phyloP scores from a whole-genome alignment of 2,329 filamentous ascomycete genomes.

The Diaporthe citrichinensis region DNA sequence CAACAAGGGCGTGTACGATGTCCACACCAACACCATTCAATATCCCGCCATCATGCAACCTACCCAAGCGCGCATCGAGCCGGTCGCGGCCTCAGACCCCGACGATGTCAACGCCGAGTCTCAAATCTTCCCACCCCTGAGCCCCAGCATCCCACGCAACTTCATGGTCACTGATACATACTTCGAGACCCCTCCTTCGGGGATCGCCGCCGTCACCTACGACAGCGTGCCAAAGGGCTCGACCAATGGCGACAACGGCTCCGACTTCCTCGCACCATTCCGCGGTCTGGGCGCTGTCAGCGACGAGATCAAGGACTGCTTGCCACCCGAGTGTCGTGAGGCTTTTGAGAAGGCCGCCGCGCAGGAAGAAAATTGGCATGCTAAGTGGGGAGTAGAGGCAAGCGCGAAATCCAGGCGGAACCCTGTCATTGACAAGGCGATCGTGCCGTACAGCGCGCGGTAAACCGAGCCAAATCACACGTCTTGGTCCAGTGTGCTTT shows the following conservation, averaged over 20 bases:
- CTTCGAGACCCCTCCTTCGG: conserved; percentile 65
- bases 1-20: conserved; percentile 86
- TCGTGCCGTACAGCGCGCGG: conserved; percentile 69
- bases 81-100: conserved; percentile 66
- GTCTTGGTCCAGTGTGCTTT: neutral
- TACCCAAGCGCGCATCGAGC: conserved; percentile 86
- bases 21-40: conserved; percentile 93
- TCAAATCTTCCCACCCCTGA: conserved; percentile 62
- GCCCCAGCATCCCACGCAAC: conserved; percentile 66
- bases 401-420: conserved; percentile 65
- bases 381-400: conserved; percentile 79
- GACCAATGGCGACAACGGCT: conserved; percentile 51
- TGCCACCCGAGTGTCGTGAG: conserved; percentile 78
- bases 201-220: conserved; percentile 62
- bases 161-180: conserved; percentile 69
- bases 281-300: conserved; percentile 75
- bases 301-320: conserved; percentile 74
- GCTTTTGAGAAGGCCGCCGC: conserved; percentile 79
- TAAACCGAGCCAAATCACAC: neutral
- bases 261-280: conserved; percentile 67
- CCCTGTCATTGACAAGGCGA: conserved; percentile 74
- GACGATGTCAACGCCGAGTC: conserved; percentile 48
- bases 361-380: conserved; percentile 80
- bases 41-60: conserved; percentile 92
- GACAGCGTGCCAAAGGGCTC: conserved; percentile 56